These are phyloP conservation scores for Capsicum chinense DNA, from an alignment of 257 asterid species.

Conservation along the genomic window DNA sequence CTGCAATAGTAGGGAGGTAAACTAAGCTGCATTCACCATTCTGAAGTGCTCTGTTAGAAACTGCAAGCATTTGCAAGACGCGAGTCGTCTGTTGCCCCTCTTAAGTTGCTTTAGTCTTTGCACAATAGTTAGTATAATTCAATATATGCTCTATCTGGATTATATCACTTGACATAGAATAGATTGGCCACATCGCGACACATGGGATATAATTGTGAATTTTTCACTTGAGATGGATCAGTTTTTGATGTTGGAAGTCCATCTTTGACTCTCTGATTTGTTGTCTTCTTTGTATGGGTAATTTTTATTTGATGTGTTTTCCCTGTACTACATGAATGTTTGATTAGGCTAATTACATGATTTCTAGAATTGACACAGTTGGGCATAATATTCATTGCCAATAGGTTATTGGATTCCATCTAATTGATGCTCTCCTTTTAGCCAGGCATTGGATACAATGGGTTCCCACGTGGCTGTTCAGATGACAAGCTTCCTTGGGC, in stretches of 20 bases:
- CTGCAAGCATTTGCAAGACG: slow-evolving; percentile 12
- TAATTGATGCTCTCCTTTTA: slow-evolving; percentile 28
- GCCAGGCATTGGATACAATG: slow-evolving; percentile 93
- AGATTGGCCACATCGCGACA: not conserved
- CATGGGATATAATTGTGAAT: not conserved
- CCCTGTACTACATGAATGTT: not conserved
- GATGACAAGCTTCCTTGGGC: slow-evolving; percentile 97
- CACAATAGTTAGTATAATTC: not conserved
- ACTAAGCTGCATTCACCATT: not conserved
- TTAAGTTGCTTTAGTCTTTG: slow-evolving; percentile 20
- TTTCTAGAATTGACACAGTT: not conserved
- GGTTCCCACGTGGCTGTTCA: slow-evolving; percentile 95
- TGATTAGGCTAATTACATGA: not conserved
- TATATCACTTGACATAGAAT: not conserved
- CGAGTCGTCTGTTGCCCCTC: not conserved
- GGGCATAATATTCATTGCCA: slow-evolving; percentile 18
- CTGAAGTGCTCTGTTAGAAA: slow-evolving; percentile 7
- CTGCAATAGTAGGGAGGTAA: not conserved
- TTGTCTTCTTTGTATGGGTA: slow-evolving; percentile 9
- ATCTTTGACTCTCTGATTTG: slow-evolving; percentile 17
- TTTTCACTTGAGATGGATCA: not conserved
- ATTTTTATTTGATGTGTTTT: not conserved
- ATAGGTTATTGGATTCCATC: slow-evolving; percentile 27
- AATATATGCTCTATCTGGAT: not conserved
- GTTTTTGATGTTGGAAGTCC: slow-evolving; percentile 18